Percentiles rank a stretch among this genome's conserved stretches.
Conservation (phyloP, 116 monocot genomes). For the Zostera marina region DNA sequence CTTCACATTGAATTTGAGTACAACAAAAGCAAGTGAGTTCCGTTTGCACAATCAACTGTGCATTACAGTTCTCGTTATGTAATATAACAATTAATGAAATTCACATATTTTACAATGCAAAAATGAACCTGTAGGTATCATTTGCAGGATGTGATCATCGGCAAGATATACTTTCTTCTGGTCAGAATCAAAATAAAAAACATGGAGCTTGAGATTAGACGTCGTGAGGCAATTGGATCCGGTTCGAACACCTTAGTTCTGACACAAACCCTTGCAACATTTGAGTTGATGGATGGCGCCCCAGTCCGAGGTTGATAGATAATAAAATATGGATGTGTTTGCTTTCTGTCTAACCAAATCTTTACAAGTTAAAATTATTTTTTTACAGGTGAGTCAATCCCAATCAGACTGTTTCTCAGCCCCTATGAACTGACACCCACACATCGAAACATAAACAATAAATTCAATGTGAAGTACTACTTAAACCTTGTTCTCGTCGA, state of each 20-base stretch:
- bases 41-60: not conserved
- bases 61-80: too few relatives aligned
- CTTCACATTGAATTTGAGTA: constrained; percentile 98
- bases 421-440: constrained; percentile 89
- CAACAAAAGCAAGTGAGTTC: constrained; percentile 90
- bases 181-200: constrained; percentile 98
- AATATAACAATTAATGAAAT: too few relatives aligned
- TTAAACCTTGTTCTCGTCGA: constrained; percentile 96
- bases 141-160: constrained; percentile 90
- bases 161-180: constrained; percentile 94
- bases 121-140: constrained; percentile 54
- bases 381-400: constrained; percentile 68
- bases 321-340: not conserved
- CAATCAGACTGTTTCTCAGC: constrained; percentile 69
- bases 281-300: constrained; percentile 98
- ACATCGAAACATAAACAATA: constrained; percentile 94
- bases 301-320: constrained; percentile 72
- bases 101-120: not conserved
- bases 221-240: constrained; percentile 91
- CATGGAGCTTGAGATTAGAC: constrained; percentile 96
- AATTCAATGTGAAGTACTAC: constrained; percentile 92
- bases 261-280: constrained; percentile 96
- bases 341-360: not conserved
- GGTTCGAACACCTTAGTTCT: constrained; percentile 92
- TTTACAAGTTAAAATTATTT: not conserved